These are phyloP conservation scores for Patellifolia procumbens DNA, from an alignment of 179 eudicot species.

Conservation along the genomic window DNA sequence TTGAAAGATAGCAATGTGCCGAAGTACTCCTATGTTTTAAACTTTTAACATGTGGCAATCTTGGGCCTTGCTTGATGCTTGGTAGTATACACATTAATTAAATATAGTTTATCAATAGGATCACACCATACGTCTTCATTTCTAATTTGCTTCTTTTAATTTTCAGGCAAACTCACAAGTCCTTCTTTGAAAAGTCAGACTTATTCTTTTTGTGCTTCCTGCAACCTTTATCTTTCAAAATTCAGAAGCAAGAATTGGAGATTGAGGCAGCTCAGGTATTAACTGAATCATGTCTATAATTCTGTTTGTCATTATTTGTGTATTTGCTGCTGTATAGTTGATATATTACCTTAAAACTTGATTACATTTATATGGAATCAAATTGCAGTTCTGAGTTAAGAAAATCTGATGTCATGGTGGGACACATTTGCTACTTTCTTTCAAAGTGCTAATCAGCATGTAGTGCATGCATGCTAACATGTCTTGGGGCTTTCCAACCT, in stretches of 20 bases:
- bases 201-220: slow-evolving; percentile 57
- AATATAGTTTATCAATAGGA: not conserved
- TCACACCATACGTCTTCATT: not conserved
- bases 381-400: not conserved
- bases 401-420: not conserved
- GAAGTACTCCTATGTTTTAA: not conserved
- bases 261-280: slow-evolving; percentile 60
- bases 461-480: not conserved
- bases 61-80: not conserved
- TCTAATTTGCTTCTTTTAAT: slow-evolving; percentile 11
- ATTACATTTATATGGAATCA: not conserved
- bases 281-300: not conserved
- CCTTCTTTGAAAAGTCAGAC: slow-evolving; percentile 56
- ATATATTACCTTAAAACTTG: not conserved
- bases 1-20: not conserved
- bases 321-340: not conserved
- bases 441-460: not conserved
- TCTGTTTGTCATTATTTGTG: not conserved
- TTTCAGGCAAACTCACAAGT: slow-evolving; percentile 56
- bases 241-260: slow-evolving; percentile 59
- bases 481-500: not conserved
- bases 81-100: not conserved
- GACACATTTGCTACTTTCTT: not conserved
- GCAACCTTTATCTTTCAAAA: slow-evolving; percentile 48
- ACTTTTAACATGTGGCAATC: not conserved